These are phyloP conservation scores for Mortierella hygrophila DNA, from an alignment of 192 early-diverging fungal genomes.

Conservation along the genomic window DNA sequence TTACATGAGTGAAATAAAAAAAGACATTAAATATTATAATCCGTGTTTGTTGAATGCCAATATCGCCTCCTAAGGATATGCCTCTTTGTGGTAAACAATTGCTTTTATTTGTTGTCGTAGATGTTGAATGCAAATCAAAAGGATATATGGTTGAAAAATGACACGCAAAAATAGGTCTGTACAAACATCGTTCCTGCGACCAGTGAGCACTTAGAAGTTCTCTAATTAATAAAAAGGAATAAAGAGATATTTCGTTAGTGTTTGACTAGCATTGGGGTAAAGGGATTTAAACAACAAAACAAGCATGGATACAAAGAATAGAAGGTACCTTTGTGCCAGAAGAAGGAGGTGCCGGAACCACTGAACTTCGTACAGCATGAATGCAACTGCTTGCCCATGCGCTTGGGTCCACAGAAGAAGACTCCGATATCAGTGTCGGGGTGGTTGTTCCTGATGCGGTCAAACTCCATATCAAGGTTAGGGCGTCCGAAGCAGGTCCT, in stretches of 20 bases:
- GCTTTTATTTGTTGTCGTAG: not conserved
- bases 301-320: not conserved
- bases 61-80: not conserved
- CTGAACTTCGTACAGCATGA: conserved; percentile 57
- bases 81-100: not conserved
- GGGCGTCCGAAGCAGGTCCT: conserved; percentile 64
- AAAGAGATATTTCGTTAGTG: not conserved
- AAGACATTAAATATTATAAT: no score
- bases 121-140: conserved; percentile 10
- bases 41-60: no score
- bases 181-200: not conserved
- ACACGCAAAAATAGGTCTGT: not conserved
- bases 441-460: conserved; percentile 55
- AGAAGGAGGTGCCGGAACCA: conserved; percentile 39
- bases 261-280: not conserved
- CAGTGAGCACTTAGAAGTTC: conserved; percentile 28
- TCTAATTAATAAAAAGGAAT: conserved; percentile 12
- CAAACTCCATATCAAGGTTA: conserved; percentile 61
- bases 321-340: conserved; percentile 54
- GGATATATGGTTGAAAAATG: not conserved
- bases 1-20: not conserved
- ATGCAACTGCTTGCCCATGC: conserved; percentile 61
- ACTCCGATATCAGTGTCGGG: conserved; percentile 78
- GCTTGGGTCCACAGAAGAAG: conserved; percentile 84
- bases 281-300: not conserved